Conservation (phyloP, 129 eudicot genomes). For the carrot (Daucus carota) region DH1_v3.0 NC_030389.2:45445001-45445500, state of each 20-base stretch:
- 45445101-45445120: background rate
- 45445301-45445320: background rate
- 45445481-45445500: background rate
- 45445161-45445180: background rate
- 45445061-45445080: conserved; percentile 4
- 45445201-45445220: background rate
- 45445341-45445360: background rate
- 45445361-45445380: background rate
- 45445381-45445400: background rate
- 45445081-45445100: background rate
- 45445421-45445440: background rate
- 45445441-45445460: background rate
- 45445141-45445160: background rate
- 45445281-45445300: background rate
- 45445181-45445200: background rate
- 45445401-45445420: background rate
- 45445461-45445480: background rate
- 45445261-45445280: background rate
- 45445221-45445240: background rate
- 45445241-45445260: background rate
- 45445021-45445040: background rate
- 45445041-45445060: background rate
- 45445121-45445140: background rate
- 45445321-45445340: background rate
- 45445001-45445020: background rate